These are phyloP conservation scores for Gaeumannomyces tritici DNA, from an alignment of 2,329 filamentous ascomycete genomes.

Conservation along the genomic window DNA sequence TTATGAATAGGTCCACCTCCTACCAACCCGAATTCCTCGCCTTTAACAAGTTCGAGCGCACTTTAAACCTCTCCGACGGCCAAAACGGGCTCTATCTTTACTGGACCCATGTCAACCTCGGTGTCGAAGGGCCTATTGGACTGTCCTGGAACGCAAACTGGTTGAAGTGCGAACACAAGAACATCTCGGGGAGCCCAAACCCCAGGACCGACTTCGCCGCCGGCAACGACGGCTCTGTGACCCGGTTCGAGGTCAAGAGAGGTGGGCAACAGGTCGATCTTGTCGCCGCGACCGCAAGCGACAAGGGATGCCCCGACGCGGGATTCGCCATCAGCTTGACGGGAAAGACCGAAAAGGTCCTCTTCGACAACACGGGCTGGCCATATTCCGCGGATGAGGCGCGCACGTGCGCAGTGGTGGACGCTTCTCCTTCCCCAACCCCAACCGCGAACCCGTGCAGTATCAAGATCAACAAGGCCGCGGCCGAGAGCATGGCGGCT, in stretches of 20 bases:
- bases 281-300: neutral
- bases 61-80: too few species aligned
- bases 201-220: too few species aligned
- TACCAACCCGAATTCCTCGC: neutral
- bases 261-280: neutral
- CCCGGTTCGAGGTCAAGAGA: neutral
- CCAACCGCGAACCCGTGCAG: neutral
- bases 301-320: neutral
- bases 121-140: too few species aligned
- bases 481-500: constrained; percentile 1
- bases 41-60: too few species aligned
- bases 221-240: neutral
- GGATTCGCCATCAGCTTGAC: neutral
- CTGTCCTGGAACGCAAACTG: too few species aligned
- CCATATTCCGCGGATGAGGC: too few species aligned
- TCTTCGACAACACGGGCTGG: too few species aligned
- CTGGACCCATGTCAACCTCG: too few species aligned
- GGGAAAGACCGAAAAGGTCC: neutral
- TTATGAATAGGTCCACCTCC: neutral
- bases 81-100: too few species aligned
- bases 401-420: neutral
- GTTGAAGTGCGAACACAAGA: too few species aligned
- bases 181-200: neutral
- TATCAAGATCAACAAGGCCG: constrained; percentile 5
- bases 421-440: neutral